Conservation (phyloP, 345 rosid genomes). For the Corymbia maculata region DNA sequence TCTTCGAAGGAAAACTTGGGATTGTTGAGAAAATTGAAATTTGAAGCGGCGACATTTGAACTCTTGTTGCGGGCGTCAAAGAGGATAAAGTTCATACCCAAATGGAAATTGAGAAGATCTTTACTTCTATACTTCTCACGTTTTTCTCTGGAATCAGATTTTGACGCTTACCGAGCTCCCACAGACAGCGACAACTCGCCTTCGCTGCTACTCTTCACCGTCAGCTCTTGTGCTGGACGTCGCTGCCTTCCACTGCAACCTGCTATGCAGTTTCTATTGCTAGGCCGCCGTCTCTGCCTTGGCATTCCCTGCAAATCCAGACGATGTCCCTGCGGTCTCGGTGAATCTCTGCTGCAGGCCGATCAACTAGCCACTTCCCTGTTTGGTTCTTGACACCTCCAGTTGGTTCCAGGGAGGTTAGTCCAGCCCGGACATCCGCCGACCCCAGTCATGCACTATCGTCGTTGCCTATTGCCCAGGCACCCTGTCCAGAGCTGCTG, state of each 20-base stretch:
- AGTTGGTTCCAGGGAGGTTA: not conserved
- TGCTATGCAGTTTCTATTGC: too few relatives aligned
- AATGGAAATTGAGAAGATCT: not conserved
- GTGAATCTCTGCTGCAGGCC: not conserved
- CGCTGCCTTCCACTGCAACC: too few relatives aligned
- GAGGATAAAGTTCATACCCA: not conserved
- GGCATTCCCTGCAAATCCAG: not conserved
- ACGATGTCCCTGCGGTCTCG: not conserved
- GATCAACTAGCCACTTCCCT: not conserved
- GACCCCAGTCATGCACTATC: not conserved
- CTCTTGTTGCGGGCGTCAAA: not conserved
- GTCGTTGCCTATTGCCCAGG: not conserved
- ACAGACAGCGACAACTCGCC: too few relatives aligned
- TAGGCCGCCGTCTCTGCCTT: too few relatives aligned
- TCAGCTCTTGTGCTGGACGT: too few relatives aligned
- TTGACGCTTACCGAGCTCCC: too few relatives aligned
- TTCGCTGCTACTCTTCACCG: too few relatives aligned
- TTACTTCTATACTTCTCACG: too few relatives aligned
- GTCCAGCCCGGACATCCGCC: not conserved
- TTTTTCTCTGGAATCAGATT: too few relatives aligned
- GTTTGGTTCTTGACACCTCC: not conserved
- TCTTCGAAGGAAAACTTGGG: not conserved
- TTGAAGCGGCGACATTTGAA: not conserved
- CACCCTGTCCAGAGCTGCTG: not conserved
- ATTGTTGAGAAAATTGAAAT: not conserved